Conservation (phyloP, 495 filamentous ascomycete species). For the Tuber microsphaerosporum region DNA sequence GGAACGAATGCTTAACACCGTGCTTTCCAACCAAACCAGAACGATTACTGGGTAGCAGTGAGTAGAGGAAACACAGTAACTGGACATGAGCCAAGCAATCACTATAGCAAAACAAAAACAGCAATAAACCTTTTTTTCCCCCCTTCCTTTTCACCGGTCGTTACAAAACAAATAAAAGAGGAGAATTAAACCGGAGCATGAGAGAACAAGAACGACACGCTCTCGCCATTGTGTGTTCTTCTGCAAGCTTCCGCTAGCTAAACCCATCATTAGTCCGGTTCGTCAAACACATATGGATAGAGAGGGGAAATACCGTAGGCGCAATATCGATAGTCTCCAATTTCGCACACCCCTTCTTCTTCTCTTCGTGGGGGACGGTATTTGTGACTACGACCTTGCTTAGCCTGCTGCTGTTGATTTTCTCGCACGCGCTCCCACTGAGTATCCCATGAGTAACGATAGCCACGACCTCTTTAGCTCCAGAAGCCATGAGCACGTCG, state of each 20-base stretch:
- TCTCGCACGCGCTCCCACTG: slow-evolving; percentile 82
- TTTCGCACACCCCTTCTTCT: slow-evolving; percentile 68
- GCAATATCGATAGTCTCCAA: slow-evolving; percentile 90
- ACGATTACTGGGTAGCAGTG: neutral
- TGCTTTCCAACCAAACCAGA: neutral
- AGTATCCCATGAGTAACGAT: slow-evolving; percentile 96
- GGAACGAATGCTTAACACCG: neutral
- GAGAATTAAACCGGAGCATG: slow-evolving; percentile 59
- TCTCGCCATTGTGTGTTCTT: slow-evolving; percentile 92
- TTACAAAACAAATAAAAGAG: neutral
- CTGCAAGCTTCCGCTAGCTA: slow-evolving; percentile 58
- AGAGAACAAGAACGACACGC: slow-evolving; percentile 88
- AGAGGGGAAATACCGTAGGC: slow-evolving; percentile 54
- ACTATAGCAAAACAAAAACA: neutral
- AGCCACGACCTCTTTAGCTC: slow-evolving; percentile 79
- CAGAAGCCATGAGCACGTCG: slow-evolving; percentile 78
- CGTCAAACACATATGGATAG: slow-evolving; percentile 34
- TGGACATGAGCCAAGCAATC: neutral
- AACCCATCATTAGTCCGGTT: neutral
- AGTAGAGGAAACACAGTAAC: neutral
- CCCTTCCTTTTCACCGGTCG: neutral
- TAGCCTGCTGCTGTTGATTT: slow-evolving; percentile 72
- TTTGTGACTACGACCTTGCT: slow-evolving; percentile 90
- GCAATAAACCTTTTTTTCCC: too few species aligned
- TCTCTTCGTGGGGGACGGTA: slow-evolving; percentile 82